Base-by-base conservation (phyloP, 2,329 filamentous ascomycete species). In the Aspergillus transmontanensis region DNA sequence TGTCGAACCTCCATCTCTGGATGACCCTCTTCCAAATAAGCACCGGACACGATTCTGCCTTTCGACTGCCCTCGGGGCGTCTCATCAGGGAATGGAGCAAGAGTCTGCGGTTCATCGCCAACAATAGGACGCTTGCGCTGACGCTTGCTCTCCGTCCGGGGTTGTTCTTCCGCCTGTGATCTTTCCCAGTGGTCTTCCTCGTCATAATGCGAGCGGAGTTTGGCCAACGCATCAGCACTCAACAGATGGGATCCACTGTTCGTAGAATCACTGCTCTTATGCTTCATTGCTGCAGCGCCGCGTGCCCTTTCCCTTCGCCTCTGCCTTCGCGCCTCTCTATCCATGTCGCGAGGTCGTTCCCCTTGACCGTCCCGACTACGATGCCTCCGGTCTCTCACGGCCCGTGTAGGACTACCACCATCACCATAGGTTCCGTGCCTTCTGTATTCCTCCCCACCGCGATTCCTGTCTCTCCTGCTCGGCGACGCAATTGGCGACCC, bases 31-130 rank as follows among this genome's bases (percentile, higher is more conserved):
- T 92, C 90, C 68, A 90, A 80, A 21, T 90, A 78, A 0, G 88
- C 88, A 23, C 89, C 90, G 66, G 90, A 92, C 23, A 90, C 88
- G n/a, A 91, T 82, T 64, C 90, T 81, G 61, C 83, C 83, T 72
- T 87, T 86, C 67, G 83, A 84, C 48, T 76, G 76, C 57, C 79
- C 80, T 46, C 78, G 74, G 12, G 79, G 74, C 51, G 73, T 70
- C 36, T 77, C 68, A n/a, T 71, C 69, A 28, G 66, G 63, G 34
- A 61, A 74, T 5, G 56, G 68, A 39, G 48, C 64, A 58, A 54
- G 59, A 66, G 51, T 71, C 58, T 50, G 62, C 64, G 54, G 62
- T 57, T 68, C 69, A 54, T 68, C 68, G 28, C 50, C 67, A 21
- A 76, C 41, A 21, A 69, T 68, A 12, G 72, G 67, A 54, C 63